These are phyloP conservation scores for Chaetomium fimeti DNA, from an alignment of 495 filamentous ascomycete species.

Conservation along the genomic window DNA sequence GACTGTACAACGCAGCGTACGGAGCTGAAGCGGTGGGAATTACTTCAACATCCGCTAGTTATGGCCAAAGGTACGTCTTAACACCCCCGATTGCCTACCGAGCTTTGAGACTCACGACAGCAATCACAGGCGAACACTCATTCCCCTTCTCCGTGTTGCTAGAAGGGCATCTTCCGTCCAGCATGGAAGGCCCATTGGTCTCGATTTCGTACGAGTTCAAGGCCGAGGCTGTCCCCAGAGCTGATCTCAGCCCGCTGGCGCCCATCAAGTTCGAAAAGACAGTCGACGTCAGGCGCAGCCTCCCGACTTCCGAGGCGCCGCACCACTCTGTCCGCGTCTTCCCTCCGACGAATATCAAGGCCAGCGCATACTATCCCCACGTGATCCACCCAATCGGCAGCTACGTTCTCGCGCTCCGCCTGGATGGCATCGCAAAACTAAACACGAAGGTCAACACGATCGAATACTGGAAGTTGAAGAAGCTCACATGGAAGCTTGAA, in stretches of 20 bases:
- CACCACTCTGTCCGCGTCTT: conserved; percentile 88
- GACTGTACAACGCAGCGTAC: conserved; percentile 69
- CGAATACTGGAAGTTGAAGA: conserved; percentile 81
- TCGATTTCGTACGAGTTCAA: conserved; percentile 75
- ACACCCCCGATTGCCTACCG: not conserved
- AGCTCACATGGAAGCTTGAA: conserved; percentile 90
- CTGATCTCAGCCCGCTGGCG: conserved; percentile 31
- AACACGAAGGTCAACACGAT: conserved; percentile 51
- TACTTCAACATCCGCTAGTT: conserved; percentile 65
- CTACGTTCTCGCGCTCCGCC: conserved; percentile 71
- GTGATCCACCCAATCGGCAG: conserved; percentile 85
- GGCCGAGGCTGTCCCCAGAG: conserved; percentile 68
- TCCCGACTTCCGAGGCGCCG: conserved; percentile 58
- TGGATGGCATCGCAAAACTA: conserved; percentile 74
- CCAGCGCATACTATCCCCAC: conserved; percentile 72
- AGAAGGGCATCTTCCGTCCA: conserved; percentile 81
- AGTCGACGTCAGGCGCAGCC: conserved; percentile 71
- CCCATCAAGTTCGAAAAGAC: conserved; percentile 60
- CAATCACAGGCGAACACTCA: conserved; percentile 55
- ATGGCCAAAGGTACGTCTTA: conserved; percentile 55
- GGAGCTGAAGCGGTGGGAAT: conserved; percentile 73
- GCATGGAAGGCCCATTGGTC: conserved; percentile 68
- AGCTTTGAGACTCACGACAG: conserved; percentile 26
- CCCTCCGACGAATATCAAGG: conserved; percentile 89
- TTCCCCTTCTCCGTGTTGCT: conserved; percentile 93